Evolutionary conservation across 202 grass and related monocot genomes (phyloP).

Genomic region (Zoysia matrella): DNA sequence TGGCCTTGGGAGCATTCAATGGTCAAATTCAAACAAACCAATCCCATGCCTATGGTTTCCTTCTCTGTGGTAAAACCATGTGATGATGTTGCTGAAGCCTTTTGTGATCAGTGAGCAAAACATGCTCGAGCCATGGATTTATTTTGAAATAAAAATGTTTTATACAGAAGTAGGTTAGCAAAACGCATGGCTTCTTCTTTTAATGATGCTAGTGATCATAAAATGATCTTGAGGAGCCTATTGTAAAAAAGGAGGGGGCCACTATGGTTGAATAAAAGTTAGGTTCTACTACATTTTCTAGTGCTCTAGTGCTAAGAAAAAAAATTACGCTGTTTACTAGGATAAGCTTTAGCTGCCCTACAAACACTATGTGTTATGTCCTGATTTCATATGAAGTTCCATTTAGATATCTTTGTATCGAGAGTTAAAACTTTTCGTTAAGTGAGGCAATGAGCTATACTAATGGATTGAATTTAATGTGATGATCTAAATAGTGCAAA

Average conservation of each 20-base stretch:
- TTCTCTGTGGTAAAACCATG: conserved; percentile 1
- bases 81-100: neutral
- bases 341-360: neutral
- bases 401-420: neutral
- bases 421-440: neutral
- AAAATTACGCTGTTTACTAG: conserved; percentile 19
- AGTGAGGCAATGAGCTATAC: neutral
- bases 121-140: neutral
- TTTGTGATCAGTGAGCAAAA: neutral
- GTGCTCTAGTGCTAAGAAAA: neutral
- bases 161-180: neutral
- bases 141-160: neutral
- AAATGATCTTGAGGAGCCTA: conserved; percentile 9
- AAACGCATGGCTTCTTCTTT: neutral
- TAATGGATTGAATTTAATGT: neutral
- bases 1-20: conserved; percentile 7
- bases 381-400: conserved; percentile 6
- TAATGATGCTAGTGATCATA: neutral
- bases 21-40: conserved; percentile 29
- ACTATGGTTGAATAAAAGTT: neutral
- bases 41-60: neutral
- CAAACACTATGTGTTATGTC: neutral
- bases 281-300: conserved; percentile 1
- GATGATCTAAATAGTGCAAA: neutral
- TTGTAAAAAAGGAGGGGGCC: neutral